Percentiles rank a stretch among this genome's conserved stretches.
Conservation (phyloP, 805 yeast species). For the Saturnispora hagleri region DNA sequence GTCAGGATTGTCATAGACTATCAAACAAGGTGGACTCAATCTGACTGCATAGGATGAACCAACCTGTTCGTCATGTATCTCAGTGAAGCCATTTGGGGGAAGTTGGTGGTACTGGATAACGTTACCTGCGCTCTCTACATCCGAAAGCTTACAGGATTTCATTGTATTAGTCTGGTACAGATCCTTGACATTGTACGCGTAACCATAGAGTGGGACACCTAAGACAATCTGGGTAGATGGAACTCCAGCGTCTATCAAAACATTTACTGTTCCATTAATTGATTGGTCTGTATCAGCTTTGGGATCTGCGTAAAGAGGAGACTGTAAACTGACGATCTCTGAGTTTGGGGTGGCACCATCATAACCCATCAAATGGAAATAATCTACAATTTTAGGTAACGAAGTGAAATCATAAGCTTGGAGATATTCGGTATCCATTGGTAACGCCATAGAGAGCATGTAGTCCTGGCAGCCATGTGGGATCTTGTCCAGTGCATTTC, state of each 20-base stretch:
- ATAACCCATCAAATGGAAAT: slow-evolving; percentile 88
- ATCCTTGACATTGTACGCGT: slow-evolving; percentile 20
- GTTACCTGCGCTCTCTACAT: slow-evolving; percentile 15
- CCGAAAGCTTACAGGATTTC: not conserved
- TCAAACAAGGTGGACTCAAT: slow-evolving; percentile 28
- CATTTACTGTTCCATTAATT: slow-evolving; percentile 35
- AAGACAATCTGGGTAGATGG: slow-evolving; percentile 38
- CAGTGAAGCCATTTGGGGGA: slow-evolving; percentile 27
- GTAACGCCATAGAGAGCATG: slow-evolving; percentile 64
- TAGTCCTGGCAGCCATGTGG: slow-evolving; percentile 23
- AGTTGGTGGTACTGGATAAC: slow-evolving; percentile 16
- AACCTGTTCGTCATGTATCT: slow-evolving; percentile 41
- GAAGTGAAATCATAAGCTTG: slow-evolving; percentile 34
- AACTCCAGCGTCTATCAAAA: slow-evolving; percentile 22
- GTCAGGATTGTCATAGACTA: slow-evolving; percentile 58
- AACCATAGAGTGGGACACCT: slow-evolving; percentile 87
- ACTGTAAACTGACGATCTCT: slow-evolving; percentile 49
- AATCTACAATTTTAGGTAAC: slow-evolving; percentile 51
- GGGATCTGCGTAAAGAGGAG: slow-evolving; percentile 43
- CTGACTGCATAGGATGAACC: slow-evolving; percentile 50
- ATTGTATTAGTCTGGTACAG: slow-evolving; percentile 5
- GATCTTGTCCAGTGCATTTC: not conserved
- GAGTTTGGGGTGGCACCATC: slow-evolving; percentile 84
- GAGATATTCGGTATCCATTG: slow-evolving; percentile 48
- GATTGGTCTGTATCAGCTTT: slow-evolving; percentile 9